Percentiles rank a stretch among this genome's conserved stretches.
phyloP scores from a whole-genome alignment of 257 asterid species.

The Plantago elongata region DNA sequence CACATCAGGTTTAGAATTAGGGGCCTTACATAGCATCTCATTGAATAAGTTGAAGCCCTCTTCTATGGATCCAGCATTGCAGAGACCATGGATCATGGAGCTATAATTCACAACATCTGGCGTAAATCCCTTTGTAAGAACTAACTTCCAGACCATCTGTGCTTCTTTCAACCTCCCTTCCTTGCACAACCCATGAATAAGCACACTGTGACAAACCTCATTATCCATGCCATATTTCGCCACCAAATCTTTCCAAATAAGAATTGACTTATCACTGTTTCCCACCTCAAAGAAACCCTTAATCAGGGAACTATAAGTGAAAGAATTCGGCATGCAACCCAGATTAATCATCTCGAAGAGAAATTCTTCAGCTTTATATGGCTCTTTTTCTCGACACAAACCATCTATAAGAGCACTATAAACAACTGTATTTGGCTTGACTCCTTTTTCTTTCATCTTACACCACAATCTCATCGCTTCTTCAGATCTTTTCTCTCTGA shows the following conservation, averaged over 20 bases:
- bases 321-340: slow-evolving; percentile 68
- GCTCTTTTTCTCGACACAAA: slow-evolving; percentile 57
- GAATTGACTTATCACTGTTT: slow-evolving; percentile 55
- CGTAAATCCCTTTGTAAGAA: slow-evolving; percentile 57
- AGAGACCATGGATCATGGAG: slow-evolving; percentile 84
- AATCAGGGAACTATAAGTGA: slow-evolving; percentile 70
- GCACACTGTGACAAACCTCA: slow-evolving; percentile 66
- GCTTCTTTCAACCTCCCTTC: slow-evolving; percentile 75
- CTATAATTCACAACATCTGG: slow-evolving; percentile 82
- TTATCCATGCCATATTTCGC: slow-evolving; percentile 43
- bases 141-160: slow-evolving; percentile 67
- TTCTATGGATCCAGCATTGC: slow-evolving; percentile 56
- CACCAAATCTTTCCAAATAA: slow-evolving; percentile 66
- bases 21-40: slow-evolving; percentile 65
- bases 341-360: slow-evolving; percentile 48
- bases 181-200: slow-evolving; percentile 70
- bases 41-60: slow-evolving; percentile 75
- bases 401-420: slow-evolving; percentile 88
- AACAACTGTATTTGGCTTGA: slow-evolving; percentile 65
- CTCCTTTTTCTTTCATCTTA: slow-evolving; percentile 56
- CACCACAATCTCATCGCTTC: slow-evolving; percentile 64
- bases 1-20: slow-evolving; percentile 63
- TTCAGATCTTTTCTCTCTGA: slow-evolving; percentile 57
- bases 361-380: slow-evolving; percentile 57
- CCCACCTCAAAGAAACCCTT: slow-evolving; percentile 78